These are phyloP conservation scores for Ramaria sp. DNA, from an alignment of 768 basidiomycete genomes.

Conservation along the genomic window DNA sequence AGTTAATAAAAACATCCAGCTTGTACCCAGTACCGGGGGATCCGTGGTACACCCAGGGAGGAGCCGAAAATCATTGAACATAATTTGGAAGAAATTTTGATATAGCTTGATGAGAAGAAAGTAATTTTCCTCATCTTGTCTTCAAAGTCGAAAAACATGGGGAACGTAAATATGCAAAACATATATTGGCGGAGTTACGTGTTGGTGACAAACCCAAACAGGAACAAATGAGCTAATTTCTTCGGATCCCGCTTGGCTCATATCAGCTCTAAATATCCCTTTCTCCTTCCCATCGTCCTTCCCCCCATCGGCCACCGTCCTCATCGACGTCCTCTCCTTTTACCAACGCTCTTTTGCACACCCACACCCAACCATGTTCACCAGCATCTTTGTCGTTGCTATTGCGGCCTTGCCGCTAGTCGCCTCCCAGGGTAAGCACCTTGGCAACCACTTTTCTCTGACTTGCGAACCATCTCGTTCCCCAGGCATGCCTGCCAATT, in stretches of 20 bases:
- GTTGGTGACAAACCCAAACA: not conserved
- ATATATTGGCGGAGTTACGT: too few species aligned
- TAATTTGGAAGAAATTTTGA: too few species aligned
- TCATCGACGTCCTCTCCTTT: slow-evolving; percentile 8
- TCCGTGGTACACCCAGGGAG: too few species aligned
- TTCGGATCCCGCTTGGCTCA: too few species aligned
- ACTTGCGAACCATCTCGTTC: not conserved
- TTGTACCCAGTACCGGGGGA: too few species aligned
- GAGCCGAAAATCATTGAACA: too few species aligned
- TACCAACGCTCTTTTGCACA: slow-evolving; percentile 9
- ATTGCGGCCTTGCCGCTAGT: slow-evolving; percentile 38
- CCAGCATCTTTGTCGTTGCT: slow-evolving; percentile 25
- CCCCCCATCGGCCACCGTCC: slow-evolving; percentile 3
- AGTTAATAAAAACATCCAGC: too few species aligned
- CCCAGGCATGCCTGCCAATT: slow-evolving; percentile 19
- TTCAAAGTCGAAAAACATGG: too few species aligned
- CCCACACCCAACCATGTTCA: slow-evolving; percentile 24
- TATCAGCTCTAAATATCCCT: not conserved
- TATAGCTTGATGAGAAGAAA: too few species aligned
- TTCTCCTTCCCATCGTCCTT: not conserved
- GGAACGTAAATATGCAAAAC: too few species aligned
- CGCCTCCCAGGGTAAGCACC: slow-evolving; percentile 27
- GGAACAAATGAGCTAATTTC: not conserved
- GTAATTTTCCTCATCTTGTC: too few species aligned
- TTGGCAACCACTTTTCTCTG: slow-evolving; percentile 1